phyloP scores from a whole-genome alignment of 192 early-diverging fungal genomes.

The Podila horticola region DNA sequence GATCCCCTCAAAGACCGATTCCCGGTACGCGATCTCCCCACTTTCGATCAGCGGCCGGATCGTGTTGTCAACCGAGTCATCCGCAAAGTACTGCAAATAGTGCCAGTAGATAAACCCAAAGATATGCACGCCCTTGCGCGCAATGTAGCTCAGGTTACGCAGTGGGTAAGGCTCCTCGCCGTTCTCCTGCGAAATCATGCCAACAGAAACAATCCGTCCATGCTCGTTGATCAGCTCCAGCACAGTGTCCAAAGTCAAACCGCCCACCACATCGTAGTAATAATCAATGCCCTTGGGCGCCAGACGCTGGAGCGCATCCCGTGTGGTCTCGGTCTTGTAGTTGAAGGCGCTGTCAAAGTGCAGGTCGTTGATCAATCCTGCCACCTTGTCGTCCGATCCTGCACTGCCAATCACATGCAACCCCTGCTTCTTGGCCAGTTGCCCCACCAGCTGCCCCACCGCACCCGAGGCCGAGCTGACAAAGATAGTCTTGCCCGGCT shows the following conservation, averaged over 20 bases:
- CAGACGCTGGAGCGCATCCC: conserved; percentile 56
- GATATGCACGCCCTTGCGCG: conserved; percentile 63
- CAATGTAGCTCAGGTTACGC: conserved; percentile 65
- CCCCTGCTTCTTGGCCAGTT: conserved; percentile 83
- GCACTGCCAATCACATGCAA: conserved; percentile 85
- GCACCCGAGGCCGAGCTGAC: conserved; percentile 85
- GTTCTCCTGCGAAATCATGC: conserved; percentile 83
- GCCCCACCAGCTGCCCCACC: conserved; percentile 80
- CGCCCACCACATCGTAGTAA: conserved; percentile 86
- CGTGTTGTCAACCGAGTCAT: conserved; percentile 53
- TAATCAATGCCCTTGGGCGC: conserved; percentile 87
- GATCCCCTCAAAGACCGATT: conserved; percentile 44
- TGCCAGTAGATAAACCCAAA: conserved; percentile 70
- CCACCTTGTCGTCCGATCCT: conserved; percentile 87
- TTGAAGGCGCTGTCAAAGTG: conserved; percentile 91
- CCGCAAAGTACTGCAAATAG: conserved; percentile 39
- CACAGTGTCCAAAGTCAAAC: conserved; percentile 76
- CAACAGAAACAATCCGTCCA: conserved; percentile 74
- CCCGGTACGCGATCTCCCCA: conserved; percentile 30
- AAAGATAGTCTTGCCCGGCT: conserved; percentile 88
- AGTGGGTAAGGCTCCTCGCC: conserved; percentile 61
- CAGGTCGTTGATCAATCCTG: conserved; percentile 66
- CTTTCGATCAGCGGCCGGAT: conserved; percentile 36
- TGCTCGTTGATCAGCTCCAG: conserved; percentile 69
- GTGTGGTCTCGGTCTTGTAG: conserved; percentile 77